A percentile compares a stretch with the other conserved stretches of the same genome.
phyloP scores from a whole-genome alignment of 495 filamentous ascomycete genomes.

The Monascus purpureus region DNA sequence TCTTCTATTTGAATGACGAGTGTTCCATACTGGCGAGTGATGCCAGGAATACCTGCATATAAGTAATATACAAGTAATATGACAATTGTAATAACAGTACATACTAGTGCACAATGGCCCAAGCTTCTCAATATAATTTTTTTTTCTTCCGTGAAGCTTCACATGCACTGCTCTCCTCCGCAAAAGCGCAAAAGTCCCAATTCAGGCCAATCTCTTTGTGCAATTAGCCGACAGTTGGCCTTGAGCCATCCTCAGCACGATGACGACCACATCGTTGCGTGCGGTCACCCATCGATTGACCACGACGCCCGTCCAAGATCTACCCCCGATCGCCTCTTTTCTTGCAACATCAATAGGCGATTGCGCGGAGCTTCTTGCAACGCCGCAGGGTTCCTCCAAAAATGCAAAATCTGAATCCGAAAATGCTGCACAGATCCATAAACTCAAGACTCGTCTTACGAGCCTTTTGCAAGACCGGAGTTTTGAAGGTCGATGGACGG shows the following conservation, averaged over 20 bases:
- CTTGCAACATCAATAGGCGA: slow-evolving; percentile 47
- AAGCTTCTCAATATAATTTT: no score
- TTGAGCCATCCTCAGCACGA: no score
- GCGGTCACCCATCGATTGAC: slow-evolving; percentile 55
- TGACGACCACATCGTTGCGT: slow-evolving; percentile 26
- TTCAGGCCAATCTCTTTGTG: background rate
- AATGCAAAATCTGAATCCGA: slow-evolving; percentile 46
- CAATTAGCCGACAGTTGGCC: no score
- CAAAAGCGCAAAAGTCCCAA: no score
- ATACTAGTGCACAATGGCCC: no score
- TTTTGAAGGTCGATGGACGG: slow-evolving; percentile 59
- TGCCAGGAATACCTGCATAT: no score
- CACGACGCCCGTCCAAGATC: slow-evolving; percentile 44
- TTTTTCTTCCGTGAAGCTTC: no score
- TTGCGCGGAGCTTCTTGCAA: slow-evolving; percentile 44
- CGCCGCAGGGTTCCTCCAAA: slow-evolving; percentile 26
- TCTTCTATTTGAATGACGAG: no score
- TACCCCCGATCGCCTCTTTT: slow-evolving; percentile 46
- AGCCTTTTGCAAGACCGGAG: slow-evolving; percentile 60
- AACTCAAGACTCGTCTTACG: slow-evolving; percentile 62
- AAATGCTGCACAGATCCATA: slow-evolving; percentile 51
- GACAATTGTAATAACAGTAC: no score
- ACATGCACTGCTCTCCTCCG: no score
- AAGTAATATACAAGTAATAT: no score
- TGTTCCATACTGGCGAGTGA: no score